A percentile compares a stretch with the other conserved stretches of the same genome.
phyloP scores from a whole-genome alignment of 2,329 filamentous ascomycete species.

The Mycosphaerella sp. region DNA sequence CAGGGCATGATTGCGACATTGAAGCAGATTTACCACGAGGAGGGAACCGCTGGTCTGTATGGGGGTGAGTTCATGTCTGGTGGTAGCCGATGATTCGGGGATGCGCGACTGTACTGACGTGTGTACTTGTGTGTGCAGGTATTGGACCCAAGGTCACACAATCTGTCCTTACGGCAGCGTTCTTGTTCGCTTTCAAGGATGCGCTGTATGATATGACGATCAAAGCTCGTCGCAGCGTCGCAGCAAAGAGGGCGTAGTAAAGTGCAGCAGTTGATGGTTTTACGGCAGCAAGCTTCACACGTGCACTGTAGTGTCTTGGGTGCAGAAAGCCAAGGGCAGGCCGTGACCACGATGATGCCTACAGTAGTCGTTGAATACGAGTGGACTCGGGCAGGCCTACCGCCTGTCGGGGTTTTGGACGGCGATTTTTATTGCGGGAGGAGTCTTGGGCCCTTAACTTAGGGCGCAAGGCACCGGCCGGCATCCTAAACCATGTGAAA shows the following conservation, averaged over 20 bases:
- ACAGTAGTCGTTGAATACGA: too few species aligned
- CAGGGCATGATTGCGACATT: conserved; percentile 75
- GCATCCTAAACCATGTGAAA: too few species aligned
- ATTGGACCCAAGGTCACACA: conserved; percentile 96
- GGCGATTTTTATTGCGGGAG: too few species aligned
- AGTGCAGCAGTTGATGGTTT: too few species aligned
- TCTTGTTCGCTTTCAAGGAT: conserved; percentile 98
- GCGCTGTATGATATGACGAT: conserved; percentile 81
- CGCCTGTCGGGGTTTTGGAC: too few species aligned
- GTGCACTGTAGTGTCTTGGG: not conserved
- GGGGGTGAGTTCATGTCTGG: conserved; percentile 58
- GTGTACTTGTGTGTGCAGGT: conserved; percentile 48
- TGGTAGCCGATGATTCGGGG: too few species aligned
- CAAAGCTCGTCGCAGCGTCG: conserved; percentile 47
- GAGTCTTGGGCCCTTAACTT: too few species aligned
- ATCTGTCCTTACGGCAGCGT: conserved; percentile 91
- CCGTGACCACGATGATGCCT: too few species aligned
- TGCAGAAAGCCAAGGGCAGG: not conserved
- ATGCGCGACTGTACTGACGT: not conserved
- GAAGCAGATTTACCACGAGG: conserved; percentile 71
- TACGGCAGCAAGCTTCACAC: too few species aligned
- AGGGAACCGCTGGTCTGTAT: conserved; percentile 89
- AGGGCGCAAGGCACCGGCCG: too few species aligned
- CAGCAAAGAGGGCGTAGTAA: conserved; percentile 16
- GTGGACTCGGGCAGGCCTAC: too few species aligned